Base-by-base conservation (phyloP, 2,329 filamentous ascomycete species). In the Colletotrichum sp. region DNA sequence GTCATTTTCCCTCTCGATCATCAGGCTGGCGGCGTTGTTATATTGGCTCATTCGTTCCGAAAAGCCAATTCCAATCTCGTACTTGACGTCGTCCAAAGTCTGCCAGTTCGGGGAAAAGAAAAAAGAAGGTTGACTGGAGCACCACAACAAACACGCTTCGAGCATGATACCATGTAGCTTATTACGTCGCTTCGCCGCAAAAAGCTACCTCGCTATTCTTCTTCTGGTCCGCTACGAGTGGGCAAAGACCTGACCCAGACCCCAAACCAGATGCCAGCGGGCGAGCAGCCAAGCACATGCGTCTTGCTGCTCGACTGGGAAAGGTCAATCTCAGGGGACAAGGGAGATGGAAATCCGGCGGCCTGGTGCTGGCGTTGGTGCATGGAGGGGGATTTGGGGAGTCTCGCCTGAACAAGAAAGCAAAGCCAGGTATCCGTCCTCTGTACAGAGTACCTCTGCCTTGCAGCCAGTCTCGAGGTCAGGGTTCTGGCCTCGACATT, bases 281-380 rank as follows among this genome's bases (percentile, higher is more conserved):
- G 36, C 57, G 57, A 32, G 44, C 25, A 22, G 22, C 49, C 52
- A 52, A 67, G 68, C 68, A 76, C 64, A 69, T 68, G 64, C 62
- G 72, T 36, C 39, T 34, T 39, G 69, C 32, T 72, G 22, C 69
- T 72, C 63, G 63, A 44, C 62, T 63, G 39, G 72, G 69, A 39
- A 67, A 75, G 32, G 72, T n/a, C 55, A 68, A 75, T 67, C 62
- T 75, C 69, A 68, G 69, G 69, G 55, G 36, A 63, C n/a, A 67
- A 75, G 69, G 72, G 39, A 75, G 39, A 63, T 52, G 69, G 69
- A 22, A 74, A 34, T 34, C 72, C 69, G 72, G 69, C 29, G 49
- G 72, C 61, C 69, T 75, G 72, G 72, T 75, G 69, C 69, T 72
- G 69, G 69, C 62, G 34, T 30, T 25, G 30, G 25, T 49, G 34